phyloP scores from a whole-genome alignment of 2,329 filamentous ascomycete species.

The Penicillium palitans region DNA sequence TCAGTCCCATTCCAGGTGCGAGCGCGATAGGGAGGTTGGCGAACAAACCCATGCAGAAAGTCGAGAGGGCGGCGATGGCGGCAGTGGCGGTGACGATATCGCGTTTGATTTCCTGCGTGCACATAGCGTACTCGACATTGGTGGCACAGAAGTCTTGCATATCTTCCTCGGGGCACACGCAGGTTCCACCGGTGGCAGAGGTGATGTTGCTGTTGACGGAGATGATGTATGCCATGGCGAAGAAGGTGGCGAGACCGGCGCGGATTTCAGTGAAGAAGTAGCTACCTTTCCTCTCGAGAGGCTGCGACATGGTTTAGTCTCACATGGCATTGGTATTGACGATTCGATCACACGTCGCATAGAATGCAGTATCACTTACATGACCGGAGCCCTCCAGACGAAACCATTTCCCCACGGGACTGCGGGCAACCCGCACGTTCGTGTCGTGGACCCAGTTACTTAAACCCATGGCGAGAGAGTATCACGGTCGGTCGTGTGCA shows the following conservation, averaged over 20 bases:
- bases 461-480: slow-evolving; percentile 16
- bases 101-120: slow-evolving; percentile 62
- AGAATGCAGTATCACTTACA: slow-evolving; percentile 52
- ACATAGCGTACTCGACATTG: slow-evolving; percentile 47
- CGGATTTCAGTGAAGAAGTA: slow-evolving; percentile 81
- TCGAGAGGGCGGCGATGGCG: slow-evolving; percentile 74
- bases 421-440: slow-evolving; percentile 57
- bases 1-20: slow-evolving; percentile 76
- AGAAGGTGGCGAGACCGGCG: slow-evolving; percentile 76
- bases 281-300: slow-evolving; percentile 69
- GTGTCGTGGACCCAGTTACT: slow-evolving; percentile 27
- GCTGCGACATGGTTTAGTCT: slow-evolving; percentile 45
- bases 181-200: slow-evolving; percentile 71
- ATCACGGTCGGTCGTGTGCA: neutral
- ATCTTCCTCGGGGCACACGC: slow-evolving; percentile 63
- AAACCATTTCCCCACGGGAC: slow-evolving; percentile 71
- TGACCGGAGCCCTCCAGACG: slow-evolving; percentile 79
- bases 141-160: slow-evolving; percentile 49
- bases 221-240: slow-evolving; percentile 82
- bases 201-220: slow-evolving; percentile 67
- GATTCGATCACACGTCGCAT: neutral
- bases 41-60: slow-evolving; percentile 81
- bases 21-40: slow-evolving; percentile 76
- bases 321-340: slow-evolving; percentile 8
- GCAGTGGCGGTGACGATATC: slow-evolving; percentile 84